Evolutionary conservation across 108 stramenopile genomes (phyloP).

Genomic region (Stephanodiscus minutulus): DNA sequence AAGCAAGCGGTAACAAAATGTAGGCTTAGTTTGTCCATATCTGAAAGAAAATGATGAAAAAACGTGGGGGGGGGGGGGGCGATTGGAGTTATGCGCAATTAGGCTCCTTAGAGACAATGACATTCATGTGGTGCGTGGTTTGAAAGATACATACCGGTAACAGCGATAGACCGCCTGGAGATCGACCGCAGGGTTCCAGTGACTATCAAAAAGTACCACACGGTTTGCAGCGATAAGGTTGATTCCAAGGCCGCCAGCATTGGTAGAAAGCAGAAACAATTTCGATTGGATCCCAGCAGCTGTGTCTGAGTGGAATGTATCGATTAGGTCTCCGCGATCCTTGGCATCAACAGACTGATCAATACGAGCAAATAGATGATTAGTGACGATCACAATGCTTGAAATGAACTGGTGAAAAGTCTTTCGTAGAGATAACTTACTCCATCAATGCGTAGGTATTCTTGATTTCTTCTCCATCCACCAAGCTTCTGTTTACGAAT

Average conservation of each 20-base stretch:
- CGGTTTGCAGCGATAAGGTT: conserved; percentile 56
- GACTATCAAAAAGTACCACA: conserved; percentile 65
- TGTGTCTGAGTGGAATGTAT: conserved; percentile 51
- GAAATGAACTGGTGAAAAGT: background rate
- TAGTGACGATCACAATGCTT: background rate
- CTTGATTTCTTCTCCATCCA: conserved; percentile 57
- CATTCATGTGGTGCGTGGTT: background rate
- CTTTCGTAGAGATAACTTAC: background rate
- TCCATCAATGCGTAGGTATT: conserved; percentile 82
- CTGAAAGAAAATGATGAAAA: conserved; percentile 10
- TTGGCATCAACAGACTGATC: conserved; percentile 37
- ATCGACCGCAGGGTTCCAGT: conserved; percentile 70
- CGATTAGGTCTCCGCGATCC: conserved; percentile 64
- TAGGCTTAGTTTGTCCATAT: conserved; percentile 69
- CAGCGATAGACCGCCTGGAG: conserved; percentile 67
- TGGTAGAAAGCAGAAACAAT: conserved; percentile 51
- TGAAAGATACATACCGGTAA: conserved; percentile 53
- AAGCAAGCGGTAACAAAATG: conserved; percentile 73
- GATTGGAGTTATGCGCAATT: background rate
- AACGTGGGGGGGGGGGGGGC: background rate
- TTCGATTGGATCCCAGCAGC: conserved; percentile 28
- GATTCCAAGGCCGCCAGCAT: conserved; percentile 69
- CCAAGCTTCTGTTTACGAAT: conserved; percentile 43
- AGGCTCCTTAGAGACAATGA: background rate
- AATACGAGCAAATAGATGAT: background rate